phyloP scores from a whole-genome alignment of 2,329 filamentous ascomycete species.

The Aureobasidium pullulans region DNA sequence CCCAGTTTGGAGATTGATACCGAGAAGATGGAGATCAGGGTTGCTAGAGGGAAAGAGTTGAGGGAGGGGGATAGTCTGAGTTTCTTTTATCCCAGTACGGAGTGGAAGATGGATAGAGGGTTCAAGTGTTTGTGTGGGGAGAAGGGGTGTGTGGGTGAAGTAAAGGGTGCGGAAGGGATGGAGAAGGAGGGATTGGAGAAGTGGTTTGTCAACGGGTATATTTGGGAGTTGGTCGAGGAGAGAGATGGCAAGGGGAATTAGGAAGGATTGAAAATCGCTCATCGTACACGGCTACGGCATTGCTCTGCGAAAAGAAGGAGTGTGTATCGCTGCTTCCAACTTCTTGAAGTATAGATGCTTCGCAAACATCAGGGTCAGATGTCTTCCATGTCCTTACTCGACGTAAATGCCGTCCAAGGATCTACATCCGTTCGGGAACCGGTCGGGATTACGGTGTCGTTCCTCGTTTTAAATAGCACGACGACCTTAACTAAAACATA shows the following conservation, averaged over 20 bases:
- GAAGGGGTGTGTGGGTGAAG: slow-evolving; percentile 30
- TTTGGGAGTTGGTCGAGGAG: slow-evolving; percentile 23
- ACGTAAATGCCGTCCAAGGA: too few relatives aligned
- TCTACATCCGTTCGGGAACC: too few relatives aligned
- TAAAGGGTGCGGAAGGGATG: slow-evolving; percentile 35
- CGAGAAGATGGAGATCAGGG: slow-evolving; percentile 15
- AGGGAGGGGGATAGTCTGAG: slow-evolving; percentile 36
- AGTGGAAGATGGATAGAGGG: slow-evolving; percentile 43
- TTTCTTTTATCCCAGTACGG: slow-evolving; percentile 44
- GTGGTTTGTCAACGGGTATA: slow-evolving; percentile 38
- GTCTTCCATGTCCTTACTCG: too few relatives aligned
- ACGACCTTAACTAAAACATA: too few relatives aligned
- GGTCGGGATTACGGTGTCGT: too few relatives aligned
- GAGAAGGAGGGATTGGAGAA: slow-evolving; percentile 24
- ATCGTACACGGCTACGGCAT: too few relatives aligned
- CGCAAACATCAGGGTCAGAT: too few relatives aligned
- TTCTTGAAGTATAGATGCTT: too few relatives aligned
- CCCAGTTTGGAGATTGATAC: slow-evolving; percentile 49
- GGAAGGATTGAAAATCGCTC: too few relatives aligned
- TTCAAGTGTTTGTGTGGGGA: slow-evolving; percentile 39
- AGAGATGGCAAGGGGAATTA: neutral
- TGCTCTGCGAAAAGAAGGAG: too few relatives aligned
- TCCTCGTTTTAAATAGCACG: too few relatives aligned
- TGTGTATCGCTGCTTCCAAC: too few relatives aligned
- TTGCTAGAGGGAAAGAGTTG: slow-evolving; percentile 30